Conservation (phyloP, 2,329 filamentous ascomycete genomes). For the Claviceps quebecensis region DNA sequence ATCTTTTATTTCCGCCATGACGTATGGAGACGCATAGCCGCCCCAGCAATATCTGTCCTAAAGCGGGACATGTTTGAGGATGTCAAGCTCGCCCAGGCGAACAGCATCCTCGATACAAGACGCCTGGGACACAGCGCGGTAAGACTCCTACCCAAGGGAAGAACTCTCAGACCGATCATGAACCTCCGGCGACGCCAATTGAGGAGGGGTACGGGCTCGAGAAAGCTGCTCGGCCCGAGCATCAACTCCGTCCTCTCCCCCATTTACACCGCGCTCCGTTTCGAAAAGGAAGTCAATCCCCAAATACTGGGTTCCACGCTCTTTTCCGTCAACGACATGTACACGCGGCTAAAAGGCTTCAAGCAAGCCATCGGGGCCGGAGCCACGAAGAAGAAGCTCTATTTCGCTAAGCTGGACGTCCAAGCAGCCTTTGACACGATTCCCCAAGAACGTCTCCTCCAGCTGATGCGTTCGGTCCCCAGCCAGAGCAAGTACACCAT, state of each 20-base stretch:
- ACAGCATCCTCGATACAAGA: slow-evolving; percentile 44
- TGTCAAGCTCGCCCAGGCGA: slow-evolving; percentile 43
- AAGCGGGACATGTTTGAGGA: slow-evolving; percentile 69
- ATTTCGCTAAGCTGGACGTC: slow-evolving; percentile 88
- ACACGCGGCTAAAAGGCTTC: slow-evolving; percentile 57
- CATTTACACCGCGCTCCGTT: slow-evolving; percentile 60
- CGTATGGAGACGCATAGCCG: slow-evolving; percentile 64
- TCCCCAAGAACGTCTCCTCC: slow-evolving; percentile 61
- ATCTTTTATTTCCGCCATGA: slow-evolving; percentile 94
- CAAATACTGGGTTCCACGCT: slow-evolving; percentile 61
- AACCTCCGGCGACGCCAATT: slow-evolving; percentile 60
- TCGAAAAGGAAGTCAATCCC: slow-evolving; percentile 52
- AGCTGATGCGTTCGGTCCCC: slow-evolving; percentile 46
- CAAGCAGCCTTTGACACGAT: slow-evolving; percentile 91
- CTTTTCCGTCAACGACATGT: slow-evolving; percentile 71
- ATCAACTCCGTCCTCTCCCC: slow-evolving; percentile 47
- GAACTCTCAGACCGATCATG: slow-evolving; percentile 68
- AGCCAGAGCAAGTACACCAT: slow-evolving; percentile 52
- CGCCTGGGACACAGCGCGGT: slow-evolving; percentile 64
- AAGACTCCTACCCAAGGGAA: slow-evolving; percentile 68
- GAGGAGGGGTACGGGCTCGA: slow-evolving; percentile 43
- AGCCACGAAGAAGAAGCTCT: slow-evolving; percentile 33
- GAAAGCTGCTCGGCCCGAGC: slow-evolving; percentile 42
- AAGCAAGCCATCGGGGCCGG: slow-evolving; percentile 32
- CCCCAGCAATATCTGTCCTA: slow-evolving; percentile 54